phyloP scores from a whole-genome alignment of 177 flowering plant genomes.

The Vitis hybrid region DNA sequence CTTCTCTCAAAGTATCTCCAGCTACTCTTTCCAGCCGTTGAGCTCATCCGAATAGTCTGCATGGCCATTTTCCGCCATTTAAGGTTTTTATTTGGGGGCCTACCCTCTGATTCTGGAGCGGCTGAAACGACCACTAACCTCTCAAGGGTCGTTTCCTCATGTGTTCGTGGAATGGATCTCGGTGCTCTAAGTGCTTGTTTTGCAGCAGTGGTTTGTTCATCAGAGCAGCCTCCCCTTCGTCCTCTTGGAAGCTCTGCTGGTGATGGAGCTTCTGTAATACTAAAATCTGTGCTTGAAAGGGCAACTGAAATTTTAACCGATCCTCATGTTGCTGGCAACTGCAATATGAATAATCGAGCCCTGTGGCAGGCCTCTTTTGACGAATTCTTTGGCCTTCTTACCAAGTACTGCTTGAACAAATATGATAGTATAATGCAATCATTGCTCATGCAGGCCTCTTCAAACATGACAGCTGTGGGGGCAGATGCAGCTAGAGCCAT shows the following conservation, averaged over 20 bases:
- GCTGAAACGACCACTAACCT: conserved; percentile 41
- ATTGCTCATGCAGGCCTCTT: conserved; percentile 19
- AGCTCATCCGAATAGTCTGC: conserved; percentile 50
- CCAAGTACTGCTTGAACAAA: conserved; percentile 51
- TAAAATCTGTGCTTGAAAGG: conserved; percentile 51
- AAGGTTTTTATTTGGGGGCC: conserved; percentile 54
- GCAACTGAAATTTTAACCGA: conserved; percentile 49
- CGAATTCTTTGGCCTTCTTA: conserved; percentile 51
- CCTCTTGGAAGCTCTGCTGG: conserved; percentile 62
- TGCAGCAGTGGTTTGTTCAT: conserved; percentile 63
- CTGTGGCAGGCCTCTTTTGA: conserved; percentile 71
- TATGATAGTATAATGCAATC: conserved; percentile 47
- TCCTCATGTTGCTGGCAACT: conserved; percentile 36
- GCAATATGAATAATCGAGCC: conserved; percentile 28
- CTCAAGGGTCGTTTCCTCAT: conserved; percentile 31
- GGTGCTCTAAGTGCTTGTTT: conserved; percentile 62
- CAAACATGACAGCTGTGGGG: conserved; percentile 22
- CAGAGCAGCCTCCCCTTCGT: conserved; percentile 65
- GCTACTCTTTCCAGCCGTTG: conserved; percentile 43
- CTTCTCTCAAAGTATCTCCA: conserved; percentile 41
- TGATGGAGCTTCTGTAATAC: conserved; percentile 49
- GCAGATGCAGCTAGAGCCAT: conserved; percentile 41
- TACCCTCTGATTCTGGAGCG: conserved; percentile 37
- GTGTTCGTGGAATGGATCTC: conserved; percentile 53
- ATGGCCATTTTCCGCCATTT: conserved; percentile 65